A percentile compares a stretch with the other conserved stretches of the same genome.
Evolutionary conservation across 495 filamentous ascomycete species (phyloP).

Genomic region (Daldinia caldariorum): DNA sequence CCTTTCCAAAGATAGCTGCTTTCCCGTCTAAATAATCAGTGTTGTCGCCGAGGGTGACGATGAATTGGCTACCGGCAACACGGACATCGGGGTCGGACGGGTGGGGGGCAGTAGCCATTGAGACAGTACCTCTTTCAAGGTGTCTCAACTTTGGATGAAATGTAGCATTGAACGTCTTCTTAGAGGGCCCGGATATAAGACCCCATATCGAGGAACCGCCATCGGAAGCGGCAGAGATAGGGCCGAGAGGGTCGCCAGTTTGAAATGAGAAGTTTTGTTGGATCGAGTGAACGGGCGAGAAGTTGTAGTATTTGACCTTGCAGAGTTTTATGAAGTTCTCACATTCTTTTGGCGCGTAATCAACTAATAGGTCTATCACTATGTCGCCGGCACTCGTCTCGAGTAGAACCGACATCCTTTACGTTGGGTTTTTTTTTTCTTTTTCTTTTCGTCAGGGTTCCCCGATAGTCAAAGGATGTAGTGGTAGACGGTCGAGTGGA

Average conservation of each 20-base stretch:
- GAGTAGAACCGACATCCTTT: conserved; percentile 75
- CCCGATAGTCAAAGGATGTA: neutral
- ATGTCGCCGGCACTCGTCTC: conserved; percentile 94
- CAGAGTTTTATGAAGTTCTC: conserved; percentile 98
- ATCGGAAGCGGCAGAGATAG: conserved; percentile 81
- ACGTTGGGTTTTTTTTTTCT: too few relatives aligned
- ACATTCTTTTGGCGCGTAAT: conserved; percentile 87
- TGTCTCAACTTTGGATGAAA: conserved; percentile 88
- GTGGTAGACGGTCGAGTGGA: neutral
- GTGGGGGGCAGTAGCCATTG: conserved; percentile 88
- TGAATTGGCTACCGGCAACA: conserved; percentile 86
- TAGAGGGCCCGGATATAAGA: conserved; percentile 72
- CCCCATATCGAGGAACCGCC: conserved; percentile 94
- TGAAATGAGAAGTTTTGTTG: conserved; percentile 95
- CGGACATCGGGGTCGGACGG: conserved; percentile 81
- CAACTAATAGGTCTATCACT: conserved; percentile 88
- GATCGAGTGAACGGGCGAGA: conserved; percentile 85
- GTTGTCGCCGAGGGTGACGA: conserved; percentile 86
- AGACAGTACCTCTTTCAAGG: conserved; percentile 85
- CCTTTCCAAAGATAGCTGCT: conserved; percentile 91
- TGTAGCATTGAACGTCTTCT: conserved; percentile 82
- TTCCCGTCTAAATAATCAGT: conserved; percentile 90
- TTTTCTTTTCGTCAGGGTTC: neutral
- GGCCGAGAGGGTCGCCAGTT: conserved; percentile 91
- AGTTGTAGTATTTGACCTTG: conserved; percentile 98